Evolutionary conservation across 495 filamentous ascomycete species (phyloP).

Genomic region (Neurospora sp.): DNA sequence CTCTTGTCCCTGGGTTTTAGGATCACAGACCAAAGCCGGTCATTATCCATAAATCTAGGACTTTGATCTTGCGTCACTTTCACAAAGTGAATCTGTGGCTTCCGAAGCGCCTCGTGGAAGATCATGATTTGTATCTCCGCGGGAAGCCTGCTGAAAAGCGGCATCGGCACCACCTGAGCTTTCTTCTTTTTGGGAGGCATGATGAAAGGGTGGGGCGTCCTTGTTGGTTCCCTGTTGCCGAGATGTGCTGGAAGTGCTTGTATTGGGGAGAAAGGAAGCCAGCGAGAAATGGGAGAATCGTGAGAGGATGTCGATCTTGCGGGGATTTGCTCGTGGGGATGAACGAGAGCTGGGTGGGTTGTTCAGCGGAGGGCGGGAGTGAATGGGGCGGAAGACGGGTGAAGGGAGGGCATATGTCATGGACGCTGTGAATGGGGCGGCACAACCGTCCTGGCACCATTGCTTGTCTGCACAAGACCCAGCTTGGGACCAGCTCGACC

Average conservation of each 20-base stretch:
- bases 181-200: neutral
- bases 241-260: neutral
- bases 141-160: constrained; percentile 1
- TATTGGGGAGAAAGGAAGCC: neutral
- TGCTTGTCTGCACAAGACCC: too few relatives aligned
- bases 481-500: too few relatives aligned
- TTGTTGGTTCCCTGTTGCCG: neutral
- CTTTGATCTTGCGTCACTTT: too few relatives aligned
- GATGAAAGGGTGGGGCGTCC: neutral
- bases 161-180: neutral
- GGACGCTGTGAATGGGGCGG: too few relatives aligned
- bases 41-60: too few relatives aligned
- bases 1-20: neutral
- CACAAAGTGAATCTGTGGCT: constrained; percentile 9
- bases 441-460: too few relatives aligned
- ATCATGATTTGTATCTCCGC: constrained; percentile 7
- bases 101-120: constrained; percentile 9
- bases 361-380: too few relatives aligned
- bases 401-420: too few relatives aligned
- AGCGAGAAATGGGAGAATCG: neutral
- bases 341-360: too few relatives aligned
- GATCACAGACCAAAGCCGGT: too few relatives aligned
- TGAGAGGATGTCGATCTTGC: neutral
- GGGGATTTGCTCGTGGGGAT: too few relatives aligned
- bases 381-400: too few relatives aligned